Conservation (phyloP, 2,329 filamentous ascomycete genomes). For the Coniosporium tulheliwenetii region DNA sequence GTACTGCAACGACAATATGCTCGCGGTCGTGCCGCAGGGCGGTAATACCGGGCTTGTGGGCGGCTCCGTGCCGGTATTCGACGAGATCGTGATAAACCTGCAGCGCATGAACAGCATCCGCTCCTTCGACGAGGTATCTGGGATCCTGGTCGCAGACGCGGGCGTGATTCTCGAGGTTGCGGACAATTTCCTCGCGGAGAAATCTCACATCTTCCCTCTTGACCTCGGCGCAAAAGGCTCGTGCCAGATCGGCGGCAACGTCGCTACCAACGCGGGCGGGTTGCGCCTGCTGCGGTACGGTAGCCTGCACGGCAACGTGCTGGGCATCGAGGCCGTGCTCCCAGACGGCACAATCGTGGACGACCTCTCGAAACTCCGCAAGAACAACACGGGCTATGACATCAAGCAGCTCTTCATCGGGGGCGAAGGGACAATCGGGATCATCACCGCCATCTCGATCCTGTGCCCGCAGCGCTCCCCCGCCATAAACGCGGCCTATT, state of each 20-base stretch:
- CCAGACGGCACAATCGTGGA: conserved; percentile 87
- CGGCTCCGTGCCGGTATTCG: conserved; percentile 90
- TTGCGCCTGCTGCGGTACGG: conserved; percentile 82
- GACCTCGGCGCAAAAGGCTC: conserved; percentile 97
- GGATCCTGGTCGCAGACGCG: conserved; percentile 77
- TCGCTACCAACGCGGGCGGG: conserved; percentile 90
- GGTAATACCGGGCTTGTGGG: conserved; percentile 95
- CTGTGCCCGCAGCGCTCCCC: conserved; percentile 75
- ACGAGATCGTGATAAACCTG: conserved; percentile 91
- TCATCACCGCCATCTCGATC: conserved; percentile 82
- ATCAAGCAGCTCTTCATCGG: conserved; percentile 95
- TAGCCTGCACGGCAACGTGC: conserved; percentile 80
- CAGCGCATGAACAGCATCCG: conserved; percentile 80
- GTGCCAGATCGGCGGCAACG: conserved; percentile 90
- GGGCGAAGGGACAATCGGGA: conserved; percentile 83
- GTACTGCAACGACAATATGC: conserved; percentile 86
- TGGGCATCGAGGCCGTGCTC: conserved; percentile 85
- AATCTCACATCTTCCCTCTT: conserved; percentile 79
- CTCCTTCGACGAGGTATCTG: conserved; percentile 85
- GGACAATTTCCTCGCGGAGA: conserved; percentile 72
- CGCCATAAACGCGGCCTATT: conserved; percentile 88
- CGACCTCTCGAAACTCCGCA: conserved; percentile 73
- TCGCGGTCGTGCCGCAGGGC: conserved; percentile 92
- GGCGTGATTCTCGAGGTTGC: conserved; percentile 82
- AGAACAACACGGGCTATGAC: conserved; percentile 99